Base-by-base conservation (phyloP, 176 grass and related monocot species). In the Avena insularis region DNA sequence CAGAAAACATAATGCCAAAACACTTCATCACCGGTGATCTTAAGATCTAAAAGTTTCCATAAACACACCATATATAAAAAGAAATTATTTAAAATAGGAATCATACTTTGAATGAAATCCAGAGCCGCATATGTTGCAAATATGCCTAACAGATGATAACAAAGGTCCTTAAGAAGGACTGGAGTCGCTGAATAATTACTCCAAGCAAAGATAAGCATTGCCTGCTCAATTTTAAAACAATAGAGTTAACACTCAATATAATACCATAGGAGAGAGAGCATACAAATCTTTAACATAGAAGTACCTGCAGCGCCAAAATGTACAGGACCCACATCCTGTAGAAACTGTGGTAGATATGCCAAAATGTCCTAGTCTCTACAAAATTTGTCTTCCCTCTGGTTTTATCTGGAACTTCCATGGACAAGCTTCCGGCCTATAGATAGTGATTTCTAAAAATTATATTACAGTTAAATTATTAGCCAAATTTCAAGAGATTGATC, bases 261-360 rank as follows among this genome's bases (percentile, higher is more conserved):
- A 49, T 10, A 49, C 47, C 47, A 49, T 49, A 49, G 47, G 57
- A 82, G 35, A 72, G 49, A 45, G 60, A 17, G 17, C 12, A 60
- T 56, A 66, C n/a, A 16, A 47, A 19, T 33, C 67, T 82, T 78
- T 17, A 70, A 38, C 64, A 79, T 29, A 84, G 49, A 9, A 54
- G 46, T 89, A 94, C 95, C 90, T 94, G 92, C 43, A 97, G 82
- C 83, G 92, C 90, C 73, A 97, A 80, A 54, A 88, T 56, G 84
- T 97, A 97, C 40, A 97, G 94, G 19, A 90, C 92, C 92, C 95
- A 97, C 92, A 94, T 84, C 73, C 92, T 82, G 89, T 97, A 89
- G 85, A 97, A 97, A 88, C 95, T 97, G 90, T 88, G 76, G 63
- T 91, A 97, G 47, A 94, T 92, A 27, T 97, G 90, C 95, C 95